Base-by-base conservation (phyloP, 208 protist genomes). In the Acanthamoeba comandoni region DNA sequence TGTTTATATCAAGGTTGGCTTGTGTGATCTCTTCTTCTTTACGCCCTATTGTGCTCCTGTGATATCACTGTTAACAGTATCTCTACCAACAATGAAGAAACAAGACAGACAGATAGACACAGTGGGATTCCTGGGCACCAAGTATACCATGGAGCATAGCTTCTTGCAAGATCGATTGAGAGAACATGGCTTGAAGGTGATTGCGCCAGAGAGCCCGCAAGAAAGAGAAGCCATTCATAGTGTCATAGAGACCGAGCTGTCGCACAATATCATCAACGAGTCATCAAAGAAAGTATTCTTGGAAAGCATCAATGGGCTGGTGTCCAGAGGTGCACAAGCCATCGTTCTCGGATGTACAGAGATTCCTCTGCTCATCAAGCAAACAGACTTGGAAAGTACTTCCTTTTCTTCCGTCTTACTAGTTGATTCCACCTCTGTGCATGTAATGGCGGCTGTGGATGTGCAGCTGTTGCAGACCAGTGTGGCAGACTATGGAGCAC, bases 101-200 rank as follows among this genome's bases (percentile, higher is more conserved):
- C 35, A 43, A 43, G 35, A 43, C 35, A 43, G 35, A 43, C 35
- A 43, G 35, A 43, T 43, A 43, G 35, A 1, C 35, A 43, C 35
- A 43, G 35, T 43, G 35, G 35, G 35, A 43, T 43, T 43, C 35
- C 35, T 43, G 35, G 58, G n/a, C 22, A 65, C 22, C 58, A 65
- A 26, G 24, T 65, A 65, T 65, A 65, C 58, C 2, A 65, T 65
- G 58, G 24, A 22, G 24, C n/a, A 65, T 4, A 65, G 24, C 58
- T 65, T 65, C 24, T 65, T 65, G 58, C n/a, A 22, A 26, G 58
- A 65, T 5, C n/a, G 58, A 65, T 29, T 65, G 24, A 22, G 58
- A 65, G 58, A 22, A 4, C 24, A 65, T 65, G 58, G 58, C n/a
- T 22, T 65, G 58, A 26, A 65, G 58, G 58, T 65, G 22, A 26